These are phyloP conservation scores for Saccharomycopsis fibuligera DNA, from an alignment of 805 yeast genomes.

Conservation along the genomic window DNA sequence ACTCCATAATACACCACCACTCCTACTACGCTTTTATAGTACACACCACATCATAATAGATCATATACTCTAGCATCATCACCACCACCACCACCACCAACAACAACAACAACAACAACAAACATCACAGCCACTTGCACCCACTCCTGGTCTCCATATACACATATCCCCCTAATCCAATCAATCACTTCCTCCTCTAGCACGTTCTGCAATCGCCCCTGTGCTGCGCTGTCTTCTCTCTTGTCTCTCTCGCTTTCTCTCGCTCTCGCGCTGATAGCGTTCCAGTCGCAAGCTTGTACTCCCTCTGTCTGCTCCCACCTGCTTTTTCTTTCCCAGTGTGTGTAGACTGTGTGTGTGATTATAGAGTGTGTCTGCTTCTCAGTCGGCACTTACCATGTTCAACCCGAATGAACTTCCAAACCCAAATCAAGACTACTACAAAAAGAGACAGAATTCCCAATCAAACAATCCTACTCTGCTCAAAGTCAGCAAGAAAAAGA, in stretches of 20 bases:
- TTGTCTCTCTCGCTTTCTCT: neutral
- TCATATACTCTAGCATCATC: neutral
- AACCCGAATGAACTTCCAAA: slow-evolving; percentile 1
- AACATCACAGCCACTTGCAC: neutral
- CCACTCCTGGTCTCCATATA: too few relatives aligned
- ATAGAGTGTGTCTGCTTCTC: too few relatives aligned
- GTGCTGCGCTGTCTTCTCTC: neutral
- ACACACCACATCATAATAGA: too few relatives aligned
- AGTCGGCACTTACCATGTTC: neutral
- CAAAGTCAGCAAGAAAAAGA: slow-evolving; percentile 9
- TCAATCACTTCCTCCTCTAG: too few relatives aligned
- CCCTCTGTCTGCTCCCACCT: too few relatives aligned
- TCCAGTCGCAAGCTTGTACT: too few relatives aligned
- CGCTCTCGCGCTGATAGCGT: neutral
- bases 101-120: neutral
- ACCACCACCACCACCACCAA: neutral
- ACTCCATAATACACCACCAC: too few relatives aligned
- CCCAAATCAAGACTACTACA: slow-evolving; percentile 5
- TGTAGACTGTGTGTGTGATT: too few relatives aligned
- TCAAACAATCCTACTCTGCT: slow-evolving; percentile 8
- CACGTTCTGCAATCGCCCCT: too few relatives aligned
- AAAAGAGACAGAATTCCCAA: slow-evolving; percentile 18
- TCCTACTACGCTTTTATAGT: too few relatives aligned
- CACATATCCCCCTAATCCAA: too few relatives aligned
- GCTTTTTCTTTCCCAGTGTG: too few relatives aligned